phyloP scores from a whole-genome alignment of 805 yeast genomes.

The Ogataea trehalophila region DNA sequence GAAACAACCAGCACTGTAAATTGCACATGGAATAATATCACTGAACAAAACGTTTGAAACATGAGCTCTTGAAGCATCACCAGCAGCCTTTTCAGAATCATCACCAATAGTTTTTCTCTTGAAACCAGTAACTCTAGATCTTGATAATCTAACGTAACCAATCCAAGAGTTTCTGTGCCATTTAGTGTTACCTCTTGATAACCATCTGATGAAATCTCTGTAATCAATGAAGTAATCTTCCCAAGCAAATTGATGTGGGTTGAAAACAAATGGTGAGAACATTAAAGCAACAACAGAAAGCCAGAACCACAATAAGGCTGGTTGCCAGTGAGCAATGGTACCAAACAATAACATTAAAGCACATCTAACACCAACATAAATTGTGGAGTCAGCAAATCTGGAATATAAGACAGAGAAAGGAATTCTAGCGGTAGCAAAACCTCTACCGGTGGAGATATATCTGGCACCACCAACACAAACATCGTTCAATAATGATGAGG shows the following conservation, averaged over 20 bases:
- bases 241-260: constrained; percentile 97
- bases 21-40: constrained; percentile 64
- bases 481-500: constrained; percentile 66
- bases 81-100: constrained; percentile 76
- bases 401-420: constrained; percentile 71
- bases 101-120: constrained; percentile 71
- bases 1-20: constrained; percentile 76
- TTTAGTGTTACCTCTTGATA: constrained; percentile 84
- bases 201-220: constrained; percentile 88
- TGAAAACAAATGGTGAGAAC: constrained; percentile 90
- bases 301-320: constrained; percentile 97
- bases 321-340: constrained; percentile 81
- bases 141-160: constrained; percentile 73
- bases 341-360: constrained; percentile 69
- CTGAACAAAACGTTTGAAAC: constrained; percentile 67
- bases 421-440: constrained; percentile 77
- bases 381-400: constrained; percentile 76
- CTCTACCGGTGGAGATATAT: constrained; percentile 82
- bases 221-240: constrained; percentile 94
- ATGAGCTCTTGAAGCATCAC: constrained; percentile 81
- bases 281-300: constrained; percentile 81
- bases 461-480: constrained; percentile 82
- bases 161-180: constrained; percentile 90
- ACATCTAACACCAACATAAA: constrained; percentile 79
- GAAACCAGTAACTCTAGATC: constrained; percentile 85